phyloP scores from a whole-genome alignment of 352 stramenopile species.

The Phytophthora sojae region DNA sequence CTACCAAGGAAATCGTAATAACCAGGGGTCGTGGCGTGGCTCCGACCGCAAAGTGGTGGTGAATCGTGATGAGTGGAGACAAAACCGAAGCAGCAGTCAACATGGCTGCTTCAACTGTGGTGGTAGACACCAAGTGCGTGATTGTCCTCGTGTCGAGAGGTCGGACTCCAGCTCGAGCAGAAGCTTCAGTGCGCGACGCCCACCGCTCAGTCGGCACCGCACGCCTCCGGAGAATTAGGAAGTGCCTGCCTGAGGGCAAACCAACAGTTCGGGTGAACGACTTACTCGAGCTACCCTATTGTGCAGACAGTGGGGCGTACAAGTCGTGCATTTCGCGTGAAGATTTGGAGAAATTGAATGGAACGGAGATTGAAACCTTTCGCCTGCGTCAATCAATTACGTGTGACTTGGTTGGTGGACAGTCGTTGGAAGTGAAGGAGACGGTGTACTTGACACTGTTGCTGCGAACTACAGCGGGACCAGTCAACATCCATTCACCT shows the following conservation, averaged over 20 bases:
- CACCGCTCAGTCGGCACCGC: slow-evolving; percentile 8
- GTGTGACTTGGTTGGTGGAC: too few species aligned
- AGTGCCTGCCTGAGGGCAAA: slow-evolving; percentile 14
- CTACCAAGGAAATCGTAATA: neutral
- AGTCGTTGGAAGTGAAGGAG: too few species aligned
- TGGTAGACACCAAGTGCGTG: neutral
- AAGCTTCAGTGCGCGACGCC: neutral
- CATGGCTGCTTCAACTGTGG: neutral
- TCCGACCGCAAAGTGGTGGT: neutral
- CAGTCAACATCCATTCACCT: too few species aligned
- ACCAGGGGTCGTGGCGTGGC: too few species aligned
- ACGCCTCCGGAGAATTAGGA: slow-evolving; percentile 17
- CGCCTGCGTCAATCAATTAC: too few species aligned
- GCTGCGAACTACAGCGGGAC: too few species aligned
- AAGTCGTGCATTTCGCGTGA: too few species aligned
- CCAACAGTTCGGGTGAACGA: slow-evolving; percentile 17
- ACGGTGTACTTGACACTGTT: too few species aligned
- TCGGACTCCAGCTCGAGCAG: neutral
- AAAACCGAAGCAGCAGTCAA: neutral
- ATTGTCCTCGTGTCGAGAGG: neutral
- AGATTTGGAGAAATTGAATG: too few species aligned
- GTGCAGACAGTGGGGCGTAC: neutral
- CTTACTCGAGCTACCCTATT: slow-evolving; percentile 18
- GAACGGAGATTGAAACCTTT: too few species aligned
- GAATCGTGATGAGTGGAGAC: neutral